Evolutionary conservation across 2,329 filamentous ascomycete genomes (phyloP), one percentile per base, ranked within the genome.

Genomic region (Ascochyta pisi): DNA sequence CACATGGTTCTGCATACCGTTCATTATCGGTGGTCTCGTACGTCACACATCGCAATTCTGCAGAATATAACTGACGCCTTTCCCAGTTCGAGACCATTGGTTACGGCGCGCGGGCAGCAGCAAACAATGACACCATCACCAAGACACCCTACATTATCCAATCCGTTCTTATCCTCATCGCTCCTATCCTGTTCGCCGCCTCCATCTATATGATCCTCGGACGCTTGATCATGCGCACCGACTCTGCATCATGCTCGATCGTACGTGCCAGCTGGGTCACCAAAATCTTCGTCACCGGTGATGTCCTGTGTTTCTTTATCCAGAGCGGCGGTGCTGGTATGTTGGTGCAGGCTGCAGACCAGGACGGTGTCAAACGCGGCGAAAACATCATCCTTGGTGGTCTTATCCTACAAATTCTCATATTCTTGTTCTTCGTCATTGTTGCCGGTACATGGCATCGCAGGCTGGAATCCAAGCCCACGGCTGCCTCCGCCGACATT

Each of bases 331-430:
- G 81, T 26, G 80, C 78, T n/a, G 80, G 77, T 33, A 77, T 79
- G 13, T 67, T 81, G 13, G 62, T 65, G 8, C 54, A 62, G 29
- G 67, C 72, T 0, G 67, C 67, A 1, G 66, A 69, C 24, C 22
- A 60, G 6, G 33, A 57, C 44, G 37, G 60, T 40, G 23, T 70
- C 44, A 62, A 77, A 24, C 69, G 73, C 12, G 83, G 81, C n/a
- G 68, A 83, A 60, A 78, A 80, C 16, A 74, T 87, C 44, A 80
- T 88, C n/a, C 70, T 87, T 7, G 80, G 63, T 1, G 86, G 86
- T 2, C 73, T 89, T 2, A 67, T 83, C 29, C 68, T 87, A 15
- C 86, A 89, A 65, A 77, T 89, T 23, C 35, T 84, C 38, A 79
- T 84, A 51, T 87, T 88, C 58, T 78, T 77, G 22, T 71, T 86